phyloP scores from a whole-genome alignment of 495 filamentous ascomycete species.

The Annulohypoxylon maeteangense region DNA sequence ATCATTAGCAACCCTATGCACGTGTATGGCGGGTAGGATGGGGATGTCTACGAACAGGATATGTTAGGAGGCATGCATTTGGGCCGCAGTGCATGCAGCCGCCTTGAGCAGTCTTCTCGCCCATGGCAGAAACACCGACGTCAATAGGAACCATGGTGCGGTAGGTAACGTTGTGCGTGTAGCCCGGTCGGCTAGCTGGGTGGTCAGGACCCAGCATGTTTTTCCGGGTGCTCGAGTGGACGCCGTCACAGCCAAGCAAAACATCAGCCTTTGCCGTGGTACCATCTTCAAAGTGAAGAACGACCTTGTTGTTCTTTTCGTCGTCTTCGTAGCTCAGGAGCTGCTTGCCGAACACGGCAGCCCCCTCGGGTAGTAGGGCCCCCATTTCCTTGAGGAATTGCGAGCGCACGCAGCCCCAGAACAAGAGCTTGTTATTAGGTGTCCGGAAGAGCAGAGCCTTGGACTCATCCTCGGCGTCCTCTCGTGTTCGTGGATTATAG shows the following conservation, averaged over 20 bases:
- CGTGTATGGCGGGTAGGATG: not conserved
- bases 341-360: not conserved
- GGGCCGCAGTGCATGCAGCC: not conserved
- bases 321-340: not conserved
- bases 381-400: not conserved
- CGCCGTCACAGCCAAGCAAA: not conserved
- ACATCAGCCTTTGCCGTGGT: not conserved
- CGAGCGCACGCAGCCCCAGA: not conserved
- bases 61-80: not conserved
- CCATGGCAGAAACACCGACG: not conserved
- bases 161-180: not conserved
- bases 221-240: not conserved
- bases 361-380: not conserved
- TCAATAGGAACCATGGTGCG: not conserved
- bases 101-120: not conserved
- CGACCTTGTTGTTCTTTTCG: not conserved
- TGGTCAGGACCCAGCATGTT: not conserved
- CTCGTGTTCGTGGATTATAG: not conserved
- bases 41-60: not conserved
- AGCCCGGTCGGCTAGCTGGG: not conserved
- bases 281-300: not conserved
- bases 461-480: not conserved
- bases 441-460: not conserved
- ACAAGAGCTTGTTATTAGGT: not conserved
- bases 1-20: not conserved